These are phyloP conservation scores for Wickerhamomyces xylosicus DNA, from an alignment of 805 yeast genomes.

Conservation along the genomic window DNA sequence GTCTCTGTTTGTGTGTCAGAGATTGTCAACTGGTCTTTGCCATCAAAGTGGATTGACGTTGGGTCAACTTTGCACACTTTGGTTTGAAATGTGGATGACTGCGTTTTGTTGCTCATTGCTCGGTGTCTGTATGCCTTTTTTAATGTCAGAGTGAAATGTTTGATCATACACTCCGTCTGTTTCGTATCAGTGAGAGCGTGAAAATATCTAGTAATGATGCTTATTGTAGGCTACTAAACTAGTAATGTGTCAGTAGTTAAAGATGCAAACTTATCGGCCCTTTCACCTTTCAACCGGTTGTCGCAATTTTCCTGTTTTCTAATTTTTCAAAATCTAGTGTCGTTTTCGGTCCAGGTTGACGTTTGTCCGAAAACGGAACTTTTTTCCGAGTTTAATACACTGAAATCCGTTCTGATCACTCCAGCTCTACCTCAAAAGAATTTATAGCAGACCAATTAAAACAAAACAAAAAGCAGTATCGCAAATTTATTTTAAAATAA, in stretches of 20 bases:
- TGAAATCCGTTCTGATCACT: no score
- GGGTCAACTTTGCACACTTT: slow-evolving; percentile 14
- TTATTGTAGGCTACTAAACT: background rate
- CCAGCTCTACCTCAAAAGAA: no score
- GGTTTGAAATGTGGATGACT: slow-evolving; percentile 4
- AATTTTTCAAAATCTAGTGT: no score
- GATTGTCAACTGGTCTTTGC: slow-evolving; percentile 27
- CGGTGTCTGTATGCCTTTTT: background rate
- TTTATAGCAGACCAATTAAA: no score
- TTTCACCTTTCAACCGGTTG: no score
- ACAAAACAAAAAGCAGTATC: no score
- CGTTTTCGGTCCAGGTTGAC: no score
- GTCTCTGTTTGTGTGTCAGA: slow-evolving; percentile 40
- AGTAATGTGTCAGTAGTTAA: background rate
- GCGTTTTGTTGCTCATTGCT: slow-evolving; percentile 1
- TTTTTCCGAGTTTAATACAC: no score
- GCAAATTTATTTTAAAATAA: no score
- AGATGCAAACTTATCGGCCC: no score
- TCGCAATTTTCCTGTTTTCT: no score
- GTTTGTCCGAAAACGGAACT: no score
- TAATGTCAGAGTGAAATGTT: background rate
- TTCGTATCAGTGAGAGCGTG: background rate
- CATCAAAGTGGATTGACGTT: slow-evolving; percentile 11
- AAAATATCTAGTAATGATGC: background rate
- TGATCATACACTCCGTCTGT: background rate